Percentiles rank a stretch among this genome's conserved stretches.
phyloP scores from a whole-genome alignment of 306 rosid genomes.

The Pterocarpus santalinus region DNA sequence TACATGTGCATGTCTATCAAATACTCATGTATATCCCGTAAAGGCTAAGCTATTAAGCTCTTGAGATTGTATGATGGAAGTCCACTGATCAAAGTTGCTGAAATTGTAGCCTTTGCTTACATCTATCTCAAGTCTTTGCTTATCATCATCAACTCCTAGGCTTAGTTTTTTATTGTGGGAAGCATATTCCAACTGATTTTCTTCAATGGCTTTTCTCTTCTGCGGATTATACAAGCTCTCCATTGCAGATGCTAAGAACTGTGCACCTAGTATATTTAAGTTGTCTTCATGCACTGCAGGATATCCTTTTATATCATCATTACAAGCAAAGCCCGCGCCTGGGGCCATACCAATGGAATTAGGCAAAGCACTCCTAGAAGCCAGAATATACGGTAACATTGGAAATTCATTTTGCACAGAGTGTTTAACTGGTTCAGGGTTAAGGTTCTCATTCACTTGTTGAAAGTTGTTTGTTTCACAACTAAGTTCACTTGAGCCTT shows the following conservation, averaged over 20 bases:
- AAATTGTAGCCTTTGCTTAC: conserved; percentile 45
- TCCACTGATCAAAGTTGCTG: conserved; percentile 55
- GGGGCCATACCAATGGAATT: conserved; percentile 50
- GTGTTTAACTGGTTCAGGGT: conserved; percentile 54
- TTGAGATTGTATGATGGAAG: conserved; percentile 52
- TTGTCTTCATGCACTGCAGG: conserved; percentile 42
- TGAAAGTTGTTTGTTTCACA: conserved; percentile 48
- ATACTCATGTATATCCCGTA: conserved; percentile 40
- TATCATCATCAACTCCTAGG: conserved; percentile 40
- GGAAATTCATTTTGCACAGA: conserved; percentile 60
- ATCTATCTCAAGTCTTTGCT: conserved; percentile 30
- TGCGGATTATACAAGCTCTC: conserved; percentile 51
- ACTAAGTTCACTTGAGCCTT: conserved; percentile 51
- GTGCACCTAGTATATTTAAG: conserved; percentile 38
- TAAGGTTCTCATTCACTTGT: conserved; percentile 50
- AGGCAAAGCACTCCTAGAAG: conserved; percentile 50
- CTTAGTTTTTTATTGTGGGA: conserved; percentile 48
- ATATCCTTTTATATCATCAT: conserved; percentile 36
- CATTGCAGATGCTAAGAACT: conserved; percentile 42
- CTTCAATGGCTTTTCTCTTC: conserved; percentile 57
- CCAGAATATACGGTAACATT: conserved; percentile 70
- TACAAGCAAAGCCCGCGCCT: conserved; percentile 44
- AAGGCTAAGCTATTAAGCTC: conserved; percentile 54
- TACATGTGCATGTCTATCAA: background rate
- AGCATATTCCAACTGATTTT: conserved; percentile 39